Evolutionary conservation across 164 flowering plant species (phyloP), one percentile per base, ranked within the genome.

Genomic region (Magnolia kwangsiensis): DNA sequence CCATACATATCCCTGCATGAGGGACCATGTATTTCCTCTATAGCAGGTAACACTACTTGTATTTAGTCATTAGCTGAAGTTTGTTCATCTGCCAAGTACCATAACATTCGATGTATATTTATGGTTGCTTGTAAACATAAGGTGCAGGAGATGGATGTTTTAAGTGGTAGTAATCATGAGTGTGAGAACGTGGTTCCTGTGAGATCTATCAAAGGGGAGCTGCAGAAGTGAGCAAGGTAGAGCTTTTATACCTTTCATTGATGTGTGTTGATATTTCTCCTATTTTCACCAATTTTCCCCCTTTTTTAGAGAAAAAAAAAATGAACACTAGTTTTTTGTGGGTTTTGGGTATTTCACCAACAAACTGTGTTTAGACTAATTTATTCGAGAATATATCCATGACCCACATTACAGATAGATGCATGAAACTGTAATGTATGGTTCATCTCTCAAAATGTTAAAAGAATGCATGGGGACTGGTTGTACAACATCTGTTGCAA

Each of bases 151-250:
- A 29, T 70, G 72, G 72, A 70, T 70, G 58, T 70, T 37, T 18
- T 50, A 49, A 45, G 72, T 55, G 45, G 72, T 20, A 72, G 73
- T 76, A 82, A 87, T 77, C 82, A 84, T 74, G 92, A 89, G 58
- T 68, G 84, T 63, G 82, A 81, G 19, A 73, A 85, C 59, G 74
- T 82, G 21, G 87, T 89, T 83, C 96, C 89, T 61, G 81, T 78
- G 67, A 86, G 86, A 78, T 81, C 90, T 71, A 82, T 85, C 67
- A 82, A 86, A 82, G 72, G 84, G 72, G 88, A 87, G 8, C 23
- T 3, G 19, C 20, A 70, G 58, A 70, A 70, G 58, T 70, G 21
- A 50, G 51, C 5, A 50, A 70, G 72, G 72, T 70, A 69, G 58
- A 70, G n/a, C 20, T 10, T 68, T 19, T 29, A n/a, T n/a, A n/a